Evolutionary conservation across 1,139 yeast species (phyloP).

Genomic region (Yamadazyma buinensis): DNA sequence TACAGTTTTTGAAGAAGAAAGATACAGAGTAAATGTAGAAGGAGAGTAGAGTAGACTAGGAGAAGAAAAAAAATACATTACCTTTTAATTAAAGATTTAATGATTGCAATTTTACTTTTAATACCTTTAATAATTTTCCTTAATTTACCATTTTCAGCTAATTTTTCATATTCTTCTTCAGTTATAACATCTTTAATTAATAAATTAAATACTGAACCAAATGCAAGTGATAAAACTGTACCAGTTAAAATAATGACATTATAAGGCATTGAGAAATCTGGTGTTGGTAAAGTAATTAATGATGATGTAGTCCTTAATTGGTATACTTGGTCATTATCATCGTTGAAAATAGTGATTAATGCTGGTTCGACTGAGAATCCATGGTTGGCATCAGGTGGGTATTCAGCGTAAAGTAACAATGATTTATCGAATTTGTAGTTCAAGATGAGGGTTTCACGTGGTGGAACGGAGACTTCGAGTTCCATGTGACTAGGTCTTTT

Average conservation of each 20-base stretch:
- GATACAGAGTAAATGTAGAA: no score
- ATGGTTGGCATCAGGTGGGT: constrained; percentile 98
- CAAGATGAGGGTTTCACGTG: constrained; percentile 57
- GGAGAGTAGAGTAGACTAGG: not conserved
- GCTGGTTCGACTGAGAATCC: constrained; percentile 96
- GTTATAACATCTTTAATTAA: constrained; percentile 73
- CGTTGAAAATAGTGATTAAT: constrained; percentile 54
- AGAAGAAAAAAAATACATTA: not conserved
- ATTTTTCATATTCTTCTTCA: constrained; percentile 65
- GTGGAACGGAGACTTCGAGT: constrained; percentile 59
- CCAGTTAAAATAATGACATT: constrained; percentile 93
- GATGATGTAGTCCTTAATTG: constrained; percentile 80
- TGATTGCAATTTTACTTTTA: not conserved
- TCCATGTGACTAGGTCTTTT: constrained; percentile 82
- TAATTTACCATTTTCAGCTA: constrained; percentile 21
- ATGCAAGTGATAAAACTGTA: constrained; percentile 87
- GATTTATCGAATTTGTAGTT: constrained; percentile 86
- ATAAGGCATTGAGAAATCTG: constrained; percentile 98
- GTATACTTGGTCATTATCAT: constrained; percentile 29
- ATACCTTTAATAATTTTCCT: constrained; percentile 1
- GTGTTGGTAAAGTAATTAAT: constrained; percentile 85
- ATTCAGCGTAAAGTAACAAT: constrained; percentile 78
- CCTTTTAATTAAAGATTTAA: not conserved
- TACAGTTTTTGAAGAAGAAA: no score
- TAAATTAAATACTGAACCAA: constrained; percentile 82